Evolutionary conservation across 257 asterid genomes (phyloP).

Genomic region (Forsythia viridissima): DNA sequence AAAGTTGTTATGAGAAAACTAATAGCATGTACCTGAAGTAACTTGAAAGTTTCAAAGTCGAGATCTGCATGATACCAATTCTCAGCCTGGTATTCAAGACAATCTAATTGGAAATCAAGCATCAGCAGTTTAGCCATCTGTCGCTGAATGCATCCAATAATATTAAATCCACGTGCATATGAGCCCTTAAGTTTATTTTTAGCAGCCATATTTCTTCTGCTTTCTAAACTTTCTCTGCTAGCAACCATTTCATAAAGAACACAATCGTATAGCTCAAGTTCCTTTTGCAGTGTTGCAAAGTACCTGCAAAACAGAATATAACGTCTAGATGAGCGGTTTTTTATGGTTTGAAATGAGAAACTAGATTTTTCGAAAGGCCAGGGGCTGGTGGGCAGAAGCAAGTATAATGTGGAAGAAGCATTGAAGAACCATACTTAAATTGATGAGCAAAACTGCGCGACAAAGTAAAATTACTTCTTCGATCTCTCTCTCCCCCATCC

Average conservation of each 20-base stretch:
- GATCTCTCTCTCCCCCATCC: background rate
- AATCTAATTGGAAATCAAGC: slow-evolving; percentile 91
- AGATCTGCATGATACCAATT: slow-evolving; percentile 99
- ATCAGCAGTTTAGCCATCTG: slow-evolving; percentile 81
- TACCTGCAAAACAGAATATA: slow-evolving; percentile 53
- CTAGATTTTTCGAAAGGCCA: background rate
- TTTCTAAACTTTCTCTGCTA: slow-evolving; percentile 84
- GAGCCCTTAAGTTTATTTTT: slow-evolving; percentile 57
- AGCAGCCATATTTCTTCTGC: slow-evolving; percentile 54
- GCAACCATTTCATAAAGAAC: slow-evolving; percentile 99
- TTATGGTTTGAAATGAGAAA: background rate
- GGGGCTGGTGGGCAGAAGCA: background rate
- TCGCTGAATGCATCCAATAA: slow-evolving; percentile 86
- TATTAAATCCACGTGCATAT: slow-evolving; percentile 62
- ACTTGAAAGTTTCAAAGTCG: slow-evolving; percentile 86
- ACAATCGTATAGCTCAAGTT: slow-evolving; percentile 75
- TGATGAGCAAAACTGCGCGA: background rate
- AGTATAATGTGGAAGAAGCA: background rate
- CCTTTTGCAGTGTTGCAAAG: slow-evolving; percentile 68
- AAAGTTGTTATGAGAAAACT: background rate
- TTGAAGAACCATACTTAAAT: slow-evolving; percentile 1
- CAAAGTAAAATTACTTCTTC: background rate
- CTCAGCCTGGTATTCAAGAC: slow-evolving; percentile 82
- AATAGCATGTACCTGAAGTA: slow-evolving; percentile 70
- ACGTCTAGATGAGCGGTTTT: slow-evolving; percentile 1